phyloP scores from a whole-genome alignment of 495 filamentous ascomycete genomes.

The Trichoderma virens region DNA sequence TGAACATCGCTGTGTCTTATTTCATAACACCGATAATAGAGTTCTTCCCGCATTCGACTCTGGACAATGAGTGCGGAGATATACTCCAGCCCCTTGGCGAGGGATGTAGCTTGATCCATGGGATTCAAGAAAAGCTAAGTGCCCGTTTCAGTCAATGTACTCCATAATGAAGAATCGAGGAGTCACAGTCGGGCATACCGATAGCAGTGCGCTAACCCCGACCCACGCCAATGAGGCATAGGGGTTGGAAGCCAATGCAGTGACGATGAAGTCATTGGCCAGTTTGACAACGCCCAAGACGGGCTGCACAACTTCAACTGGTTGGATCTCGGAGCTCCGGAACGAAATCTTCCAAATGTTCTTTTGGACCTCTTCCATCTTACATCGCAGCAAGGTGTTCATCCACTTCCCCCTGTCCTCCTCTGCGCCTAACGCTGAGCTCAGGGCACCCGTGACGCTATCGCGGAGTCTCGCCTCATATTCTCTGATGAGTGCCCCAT shows the following conservation, averaged over 20 bases:
- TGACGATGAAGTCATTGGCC: not conserved
- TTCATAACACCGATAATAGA: not conserved
- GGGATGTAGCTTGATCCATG: not conserved
- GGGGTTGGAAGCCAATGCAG: not conserved
- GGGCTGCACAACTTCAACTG: not conserved
- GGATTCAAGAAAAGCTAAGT: no score
- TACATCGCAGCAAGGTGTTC: no score
- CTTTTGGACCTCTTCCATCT: not conserved
- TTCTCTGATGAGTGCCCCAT: no score
- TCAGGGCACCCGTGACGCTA: no score
- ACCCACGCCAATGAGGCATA: not conserved
- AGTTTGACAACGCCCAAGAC: not conserved
- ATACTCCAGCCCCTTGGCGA: not conserved
- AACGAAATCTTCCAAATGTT: not conserved
- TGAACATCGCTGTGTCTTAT: not conserved
- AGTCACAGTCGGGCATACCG: no score
- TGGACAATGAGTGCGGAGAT: not conserved
- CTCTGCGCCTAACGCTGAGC: no score
- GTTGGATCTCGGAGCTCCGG: not conserved
- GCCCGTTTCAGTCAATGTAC: no score
- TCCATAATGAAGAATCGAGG: no score
- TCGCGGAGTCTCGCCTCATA: no score
- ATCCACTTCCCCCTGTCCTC: no score
- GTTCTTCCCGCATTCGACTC: not conserved
- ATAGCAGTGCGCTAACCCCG: not conserved